These are phyloP conservation scores for Pythium apleroticum DNA, from an alignment of 352 stramenopile species.

Conservation along the genomic window DNA sequence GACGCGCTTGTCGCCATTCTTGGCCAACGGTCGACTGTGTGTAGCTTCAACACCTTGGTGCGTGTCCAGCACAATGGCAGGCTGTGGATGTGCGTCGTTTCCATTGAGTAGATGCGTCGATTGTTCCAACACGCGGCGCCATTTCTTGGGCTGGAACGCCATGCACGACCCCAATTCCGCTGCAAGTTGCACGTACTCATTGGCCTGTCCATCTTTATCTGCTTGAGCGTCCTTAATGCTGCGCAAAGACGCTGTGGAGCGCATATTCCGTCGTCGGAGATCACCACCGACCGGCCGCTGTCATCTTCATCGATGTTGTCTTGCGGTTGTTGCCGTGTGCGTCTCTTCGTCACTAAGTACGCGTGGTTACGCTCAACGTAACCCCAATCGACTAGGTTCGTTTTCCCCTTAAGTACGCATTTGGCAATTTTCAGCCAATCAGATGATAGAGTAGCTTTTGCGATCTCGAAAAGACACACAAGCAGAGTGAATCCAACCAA, in stretches of 20 bases:
- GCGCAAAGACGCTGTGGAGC: neutral
- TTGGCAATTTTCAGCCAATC: neutral
- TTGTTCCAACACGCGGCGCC: slow-evolving; percentile 45
- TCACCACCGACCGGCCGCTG: neutral
- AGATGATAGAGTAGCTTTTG: neutral
- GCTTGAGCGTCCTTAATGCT: neutral
- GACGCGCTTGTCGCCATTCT: neutral
- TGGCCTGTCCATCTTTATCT: slow-evolving; percentile 1
- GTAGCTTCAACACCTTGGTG: neutral
- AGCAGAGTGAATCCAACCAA: neutral
- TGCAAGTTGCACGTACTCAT: slow-evolving; percentile 53
- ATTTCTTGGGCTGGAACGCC: slow-evolving; percentile 60
- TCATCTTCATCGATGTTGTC: neutral
- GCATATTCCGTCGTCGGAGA: slow-evolving; percentile 16
- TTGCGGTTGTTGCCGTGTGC: neutral
- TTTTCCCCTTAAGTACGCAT: neutral
- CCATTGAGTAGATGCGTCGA: slow-evolving; percentile 31
- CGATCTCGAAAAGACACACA: slow-evolving; percentile 8
- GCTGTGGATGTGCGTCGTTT: slow-evolving; percentile 1
- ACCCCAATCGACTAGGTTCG: neutral
- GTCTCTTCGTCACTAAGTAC: slow-evolving; percentile 2
- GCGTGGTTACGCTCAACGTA: neutral
- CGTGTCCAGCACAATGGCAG: neutral
- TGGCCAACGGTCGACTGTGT: neutral
- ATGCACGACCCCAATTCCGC: slow-evolving; percentile 47